A percentile compares a stretch with the other conserved stretches of the same genome.
Conservation (phyloP, 495 filamentous ascomycete species). For the Glutinoglossum americanum region DNA sequence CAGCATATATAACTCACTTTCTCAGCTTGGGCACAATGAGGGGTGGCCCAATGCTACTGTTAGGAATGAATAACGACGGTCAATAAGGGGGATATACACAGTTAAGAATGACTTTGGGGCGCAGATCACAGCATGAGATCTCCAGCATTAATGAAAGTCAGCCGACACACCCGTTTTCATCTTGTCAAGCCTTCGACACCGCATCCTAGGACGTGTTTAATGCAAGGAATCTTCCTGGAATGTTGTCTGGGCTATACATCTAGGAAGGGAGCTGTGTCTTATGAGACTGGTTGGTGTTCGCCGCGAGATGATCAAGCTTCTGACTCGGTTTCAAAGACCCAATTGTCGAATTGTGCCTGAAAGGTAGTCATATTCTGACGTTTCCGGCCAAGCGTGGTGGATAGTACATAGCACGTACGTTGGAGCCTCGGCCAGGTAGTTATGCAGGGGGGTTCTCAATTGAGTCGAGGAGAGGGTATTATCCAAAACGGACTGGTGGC, state of each 20-base stretch:
- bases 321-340: not conserved
- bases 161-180: not conserved
- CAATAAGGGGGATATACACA: not conserved
- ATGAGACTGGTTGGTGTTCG: not conserved
- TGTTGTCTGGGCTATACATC: not conserved
- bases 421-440: not conserved
- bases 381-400: not conserved
- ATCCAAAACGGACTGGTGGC: not conserved
- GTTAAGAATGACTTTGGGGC: not conserved
- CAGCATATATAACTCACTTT: not conserved
- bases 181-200: not conserved
- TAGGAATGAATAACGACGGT: not conserved
- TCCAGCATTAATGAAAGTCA: not conserved
- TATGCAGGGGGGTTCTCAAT: not conserved
- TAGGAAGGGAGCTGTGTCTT: not conserved
- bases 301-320: not conserved
- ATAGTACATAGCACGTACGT: not conserved
- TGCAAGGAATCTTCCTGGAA: not conserved
- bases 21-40: not conserved
- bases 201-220: not conserved
- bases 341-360: not conserved
- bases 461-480: not conserved
- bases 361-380: not conserved
- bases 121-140: not conserved
- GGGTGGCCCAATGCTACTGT: not conserved